These are phyloP conservation scores for Panicum hallii DNA, from an alignment of 202 grass and related monocot species.

Conservation along the genomic window DNA sequence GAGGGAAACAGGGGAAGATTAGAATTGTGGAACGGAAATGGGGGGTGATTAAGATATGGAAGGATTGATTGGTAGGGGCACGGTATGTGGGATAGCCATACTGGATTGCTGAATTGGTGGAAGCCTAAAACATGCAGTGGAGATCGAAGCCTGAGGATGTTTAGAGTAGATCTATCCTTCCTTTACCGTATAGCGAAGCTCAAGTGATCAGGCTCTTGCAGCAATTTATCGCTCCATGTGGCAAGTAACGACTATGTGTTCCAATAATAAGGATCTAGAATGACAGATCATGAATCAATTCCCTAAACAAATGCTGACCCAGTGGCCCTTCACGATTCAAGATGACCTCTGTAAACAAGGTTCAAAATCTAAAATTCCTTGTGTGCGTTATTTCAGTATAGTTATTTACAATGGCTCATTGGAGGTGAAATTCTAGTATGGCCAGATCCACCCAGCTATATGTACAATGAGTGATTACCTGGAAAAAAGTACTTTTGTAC, in stretches of 20 bases:
- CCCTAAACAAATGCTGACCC: not conserved
- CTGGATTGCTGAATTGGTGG: conserved; percentile 10
- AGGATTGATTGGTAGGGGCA: not conserved
- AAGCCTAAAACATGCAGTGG: not conserved
- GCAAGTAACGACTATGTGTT: not conserved
- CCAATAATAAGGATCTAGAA: not conserved
- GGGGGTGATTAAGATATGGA: not conserved
- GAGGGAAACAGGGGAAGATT: not conserved
- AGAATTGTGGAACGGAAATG: not conserved
- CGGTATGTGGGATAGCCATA: not conserved
- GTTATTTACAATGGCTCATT: not conserved
- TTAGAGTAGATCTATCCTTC: not conserved
- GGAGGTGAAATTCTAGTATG: conserved; percentile 12
- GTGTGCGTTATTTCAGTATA: not conserved
- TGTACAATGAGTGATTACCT: not conserved
- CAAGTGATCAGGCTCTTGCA: not conserved
- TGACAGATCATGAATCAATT: not conserved
- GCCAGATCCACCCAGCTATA: not conserved
- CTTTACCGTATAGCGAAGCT: not conserved
- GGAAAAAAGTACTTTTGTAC: not conserved
- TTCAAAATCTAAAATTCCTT: conserved; percentile 18
- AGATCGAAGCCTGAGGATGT: not conserved
- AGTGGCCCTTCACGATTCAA: not conserved
- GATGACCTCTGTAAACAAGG: not conserved
- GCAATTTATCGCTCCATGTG: not conserved